Evolutionary conservation across 208 protist genomes (phyloP).

Genomic region (Balamuthia mandrillaris): DNA sequence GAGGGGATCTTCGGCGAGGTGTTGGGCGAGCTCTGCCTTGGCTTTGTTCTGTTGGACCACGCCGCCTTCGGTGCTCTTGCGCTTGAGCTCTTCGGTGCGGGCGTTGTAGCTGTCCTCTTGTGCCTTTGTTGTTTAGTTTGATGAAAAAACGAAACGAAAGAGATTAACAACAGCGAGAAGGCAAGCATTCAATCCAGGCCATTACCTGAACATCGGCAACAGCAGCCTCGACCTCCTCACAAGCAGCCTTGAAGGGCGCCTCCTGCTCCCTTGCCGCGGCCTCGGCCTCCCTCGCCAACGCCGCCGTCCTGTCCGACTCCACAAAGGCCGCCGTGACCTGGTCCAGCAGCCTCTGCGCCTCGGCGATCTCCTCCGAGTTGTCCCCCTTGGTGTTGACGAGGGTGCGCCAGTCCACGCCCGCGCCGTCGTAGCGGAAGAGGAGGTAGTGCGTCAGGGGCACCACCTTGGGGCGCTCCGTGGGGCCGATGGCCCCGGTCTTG

Average conservation of each 20-base stretch:
- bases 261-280: background rate
- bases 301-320: background rate
- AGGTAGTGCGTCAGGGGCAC: background rate
- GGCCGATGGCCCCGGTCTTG: background rate
- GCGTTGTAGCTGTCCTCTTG: background rate
- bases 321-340: background rate
- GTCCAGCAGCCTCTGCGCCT: conserved; percentile 29
- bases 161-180: too few relatives aligned
- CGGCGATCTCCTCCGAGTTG: conserved; percentile 39
- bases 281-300: background rate
- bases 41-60: conserved; percentile 21
- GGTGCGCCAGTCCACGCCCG: background rate
- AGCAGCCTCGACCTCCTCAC: conserved; percentile 33
- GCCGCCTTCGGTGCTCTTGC: conserved; percentile 18
- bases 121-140: too few relatives aligned
- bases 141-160: too few relatives aligned
- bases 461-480: background rate
- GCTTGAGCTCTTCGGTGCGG: conserved; percentile 23
- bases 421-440: conserved; percentile 30
- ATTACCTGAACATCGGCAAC: conserved; percentile 37
- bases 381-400: background rate
- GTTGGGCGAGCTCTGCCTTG: conserved; percentile 28
- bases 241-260: conserved; percentile 6
- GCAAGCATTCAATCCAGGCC: too few relatives aligned
- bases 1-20: conserved; percentile 26